These are phyloP conservation scores for Pseudevernia furfuracea DNA, from an alignment of 495 filamentous ascomycete species.

Conservation along the genomic window DNA sequence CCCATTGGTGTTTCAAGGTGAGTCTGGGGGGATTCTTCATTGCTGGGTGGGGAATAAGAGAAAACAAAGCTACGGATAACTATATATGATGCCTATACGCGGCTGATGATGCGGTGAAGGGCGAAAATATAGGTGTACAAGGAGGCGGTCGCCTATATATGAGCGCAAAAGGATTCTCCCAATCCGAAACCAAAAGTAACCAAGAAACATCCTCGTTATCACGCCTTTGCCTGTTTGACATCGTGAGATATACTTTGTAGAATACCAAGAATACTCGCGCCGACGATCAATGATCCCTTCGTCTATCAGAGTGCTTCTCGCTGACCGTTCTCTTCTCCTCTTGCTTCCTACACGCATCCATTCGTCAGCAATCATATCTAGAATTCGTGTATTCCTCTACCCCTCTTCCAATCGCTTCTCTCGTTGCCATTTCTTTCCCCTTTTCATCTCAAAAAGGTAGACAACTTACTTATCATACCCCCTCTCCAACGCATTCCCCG, in stretches of 20 bases:
- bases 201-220: neutral
- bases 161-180: neutral
- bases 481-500: constrained; percentile 12
- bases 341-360: neutral
- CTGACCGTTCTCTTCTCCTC: neutral
- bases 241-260: neutral
- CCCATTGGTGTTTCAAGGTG: too few species aligned
- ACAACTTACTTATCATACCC: constrained; percentile 5
- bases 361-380: neutral
- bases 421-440: neutral
- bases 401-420: too few species aligned
- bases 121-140: neutral
- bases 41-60: too few species aligned
- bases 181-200: neutral
- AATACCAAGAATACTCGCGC: neutral
- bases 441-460: neutral
- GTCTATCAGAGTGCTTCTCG: constrained; percentile 3
- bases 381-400: neutral
- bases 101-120: neutral
- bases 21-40: too few species aligned
- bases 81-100: too few species aligned
- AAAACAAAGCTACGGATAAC: too few species aligned
- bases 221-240: neutral
- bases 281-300: neutral
- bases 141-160: neutral